These are phyloP conservation scores for Panicum hallii DNA, from an alignment of 202 grass and related monocot species.

Conservation along the genomic window DNA sequence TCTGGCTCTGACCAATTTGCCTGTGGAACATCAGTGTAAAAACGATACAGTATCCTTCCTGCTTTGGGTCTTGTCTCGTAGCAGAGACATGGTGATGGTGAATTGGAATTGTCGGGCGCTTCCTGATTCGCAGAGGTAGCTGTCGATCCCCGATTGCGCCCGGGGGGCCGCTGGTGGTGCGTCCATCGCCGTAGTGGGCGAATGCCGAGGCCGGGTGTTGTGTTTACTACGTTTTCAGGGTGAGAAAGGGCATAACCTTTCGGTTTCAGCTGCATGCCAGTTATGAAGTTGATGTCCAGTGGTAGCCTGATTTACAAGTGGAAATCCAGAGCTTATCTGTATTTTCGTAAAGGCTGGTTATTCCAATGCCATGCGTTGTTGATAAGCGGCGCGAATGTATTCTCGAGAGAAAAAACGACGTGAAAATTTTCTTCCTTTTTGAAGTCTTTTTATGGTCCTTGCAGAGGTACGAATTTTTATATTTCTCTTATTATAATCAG, in stretches of 20 bases:
- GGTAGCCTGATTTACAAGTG: conserved; percentile 22
- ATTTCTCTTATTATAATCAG: background rate
- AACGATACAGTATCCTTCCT: conserved; percentile 5
- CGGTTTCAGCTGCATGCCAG: background rate
- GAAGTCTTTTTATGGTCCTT: background rate
- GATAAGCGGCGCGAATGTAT: conserved; percentile 29
- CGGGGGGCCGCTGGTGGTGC: conserved; percentile 22
- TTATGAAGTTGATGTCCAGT: conserved; percentile 21
- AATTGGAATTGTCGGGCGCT: conserved; percentile 43
- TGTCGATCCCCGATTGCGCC: conserved; percentile 48
- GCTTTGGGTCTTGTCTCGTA: conserved; percentile 50
- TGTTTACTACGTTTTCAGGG: background rate
- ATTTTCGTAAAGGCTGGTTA: conserved; percentile 2
- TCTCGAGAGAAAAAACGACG: background rate
- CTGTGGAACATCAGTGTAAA: background rate
- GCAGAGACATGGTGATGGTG: conserved; percentile 44
- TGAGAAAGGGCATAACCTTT: background rate
- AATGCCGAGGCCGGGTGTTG: background rate
- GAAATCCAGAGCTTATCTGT: conserved; percentile 22
- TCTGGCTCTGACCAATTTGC: background rate
- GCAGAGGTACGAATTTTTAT: background rate
- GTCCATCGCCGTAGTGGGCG: conserved; percentile 41
- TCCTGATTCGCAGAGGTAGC: conserved; percentile 40
- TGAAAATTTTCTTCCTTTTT: background rate
- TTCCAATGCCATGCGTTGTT: conserved; percentile 12